phyloP scores from a whole-genome alignment of 2,329 filamentous ascomycete species.

The Fusarium robinianum region DNA sequence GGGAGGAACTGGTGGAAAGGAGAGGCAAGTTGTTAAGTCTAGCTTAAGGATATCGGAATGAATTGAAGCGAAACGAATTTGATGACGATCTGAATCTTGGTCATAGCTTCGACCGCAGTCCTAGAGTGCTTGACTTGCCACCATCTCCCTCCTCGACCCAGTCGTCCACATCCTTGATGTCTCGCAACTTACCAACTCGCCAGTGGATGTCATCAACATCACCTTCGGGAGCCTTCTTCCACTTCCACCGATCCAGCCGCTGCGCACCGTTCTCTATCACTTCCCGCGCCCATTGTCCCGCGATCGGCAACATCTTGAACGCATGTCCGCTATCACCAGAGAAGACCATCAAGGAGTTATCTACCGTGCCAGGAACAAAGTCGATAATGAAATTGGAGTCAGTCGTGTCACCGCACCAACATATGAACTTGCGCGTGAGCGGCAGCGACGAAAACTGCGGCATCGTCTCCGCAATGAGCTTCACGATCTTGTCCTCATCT shows the following conservation, averaged over 20 bases:
- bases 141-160: neutral
- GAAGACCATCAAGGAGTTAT: conserved; percentile 49
- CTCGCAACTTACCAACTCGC: conserved; percentile 38
- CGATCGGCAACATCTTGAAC: conserved; percentile 65
- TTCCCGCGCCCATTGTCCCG: conserved; percentile 55
- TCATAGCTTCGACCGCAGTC: conserved; percentile 15
- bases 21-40: conserved; percentile 6
- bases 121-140: neutral
- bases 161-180: conserved; percentile 27
- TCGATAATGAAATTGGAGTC: conserved; percentile 65
- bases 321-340: conserved; percentile 63
- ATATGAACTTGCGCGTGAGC: conserved; percentile 57
- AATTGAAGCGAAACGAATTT: too few relatives aligned
- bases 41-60: too few relatives aligned
- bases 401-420: conserved; percentile 64
- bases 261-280: conserved; percentile 52
- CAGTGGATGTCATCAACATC: conserved; percentile 39
- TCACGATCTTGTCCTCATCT: conserved; percentile 56
- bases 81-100: too few relatives aligned
- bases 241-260: conserved; percentile 52
- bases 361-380: conserved; percentile 54
- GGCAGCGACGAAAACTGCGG: conserved; percentile 57
- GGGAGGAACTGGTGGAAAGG: conserved; percentile 11
- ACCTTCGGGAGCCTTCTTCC: conserved; percentile 47
- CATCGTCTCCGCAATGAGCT: conserved; percentile 54